A percentile compares a stretch with the other conserved stretches of the same genome.
phyloP scores from a whole-genome alignment of 108 stramenopile species.

The Heterococcus sp. region DNA sequence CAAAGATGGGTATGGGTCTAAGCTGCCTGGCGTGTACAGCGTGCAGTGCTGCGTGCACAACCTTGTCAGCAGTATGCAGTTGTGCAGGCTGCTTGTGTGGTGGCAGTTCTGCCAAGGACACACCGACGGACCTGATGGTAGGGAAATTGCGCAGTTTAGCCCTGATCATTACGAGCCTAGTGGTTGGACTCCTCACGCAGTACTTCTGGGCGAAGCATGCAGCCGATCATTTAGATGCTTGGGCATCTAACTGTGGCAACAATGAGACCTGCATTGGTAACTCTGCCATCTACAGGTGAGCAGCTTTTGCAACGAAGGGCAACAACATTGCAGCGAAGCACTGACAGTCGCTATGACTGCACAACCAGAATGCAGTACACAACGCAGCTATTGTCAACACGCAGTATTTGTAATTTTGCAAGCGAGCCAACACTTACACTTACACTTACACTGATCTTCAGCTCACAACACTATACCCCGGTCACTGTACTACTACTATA shows the following conservation, averaged over 20 bases:
- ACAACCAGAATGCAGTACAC: no score
- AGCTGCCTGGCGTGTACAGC: background rate
- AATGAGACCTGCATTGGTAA: background rate
- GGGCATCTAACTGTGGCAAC: background rate
- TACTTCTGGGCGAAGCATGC: background rate
- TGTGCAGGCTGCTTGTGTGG: background rate
- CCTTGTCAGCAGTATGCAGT: background rate
- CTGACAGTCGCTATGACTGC: no score
- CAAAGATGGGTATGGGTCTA: background rate
- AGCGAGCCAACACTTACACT: no score
- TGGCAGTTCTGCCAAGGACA: background rate
- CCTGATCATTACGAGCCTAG: background rate
- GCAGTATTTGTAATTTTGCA: no score
- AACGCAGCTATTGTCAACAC: no score
- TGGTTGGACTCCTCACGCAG: background rate
- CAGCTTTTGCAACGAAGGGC: no score
- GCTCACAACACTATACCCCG: no score
- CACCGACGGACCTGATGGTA: background rate
- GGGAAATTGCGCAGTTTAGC: background rate
- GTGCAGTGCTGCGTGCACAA: background rate
- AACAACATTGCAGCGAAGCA: no score
- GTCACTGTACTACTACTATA: no score
- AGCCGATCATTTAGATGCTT: background rate
- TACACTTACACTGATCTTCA: no score
- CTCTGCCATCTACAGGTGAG: background rate